Evolutionary conservation across 345 rosid species (phyloP).

Genomic region (Corymbia maculata): DNA sequence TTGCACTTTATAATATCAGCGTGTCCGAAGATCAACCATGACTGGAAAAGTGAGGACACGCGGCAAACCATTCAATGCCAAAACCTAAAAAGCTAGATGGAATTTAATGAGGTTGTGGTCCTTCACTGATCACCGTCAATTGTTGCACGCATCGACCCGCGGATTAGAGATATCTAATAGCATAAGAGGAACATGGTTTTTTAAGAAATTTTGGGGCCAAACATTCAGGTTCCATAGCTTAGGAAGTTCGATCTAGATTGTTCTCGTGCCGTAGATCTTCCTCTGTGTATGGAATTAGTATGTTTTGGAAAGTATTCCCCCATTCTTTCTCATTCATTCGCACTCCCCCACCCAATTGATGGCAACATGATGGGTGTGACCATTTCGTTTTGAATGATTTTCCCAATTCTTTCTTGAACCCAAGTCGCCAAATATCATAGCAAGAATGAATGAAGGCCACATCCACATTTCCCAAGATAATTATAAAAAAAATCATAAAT

Average conservation of each 20-base stretch:
- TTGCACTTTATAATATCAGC: background rate
- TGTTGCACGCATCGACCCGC: background rate
- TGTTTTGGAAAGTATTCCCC: background rate
- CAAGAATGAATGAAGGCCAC: background rate
- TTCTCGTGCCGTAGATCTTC: background rate
- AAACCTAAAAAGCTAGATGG: background rate
- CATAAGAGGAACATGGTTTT: background rate
- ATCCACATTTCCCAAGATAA: background rate
- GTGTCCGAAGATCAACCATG: background rate
- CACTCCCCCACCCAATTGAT: background rate
- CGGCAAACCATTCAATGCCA: background rate
- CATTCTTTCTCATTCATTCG: too few relatives aligned
- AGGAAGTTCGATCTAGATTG: background rate
- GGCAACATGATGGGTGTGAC: background rate
- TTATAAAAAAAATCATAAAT: accelerated
- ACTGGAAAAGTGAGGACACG: background rate
- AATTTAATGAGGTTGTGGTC: background rate
- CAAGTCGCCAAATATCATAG: background rate
- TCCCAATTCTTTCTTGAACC: background rate
- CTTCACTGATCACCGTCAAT: background rate
- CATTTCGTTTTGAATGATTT: background rate
- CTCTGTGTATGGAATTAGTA: background rate
- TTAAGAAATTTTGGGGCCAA: background rate
- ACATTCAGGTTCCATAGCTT: background rate
- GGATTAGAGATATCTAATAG: background rate